Percentiles rank a stretch among this genome's conserved stretches.
These are phyloP conservation scores for Musa itinerans DNA, from an alignment of 176 grass and related monocot genomes.

Conservation along the genomic window DNA sequence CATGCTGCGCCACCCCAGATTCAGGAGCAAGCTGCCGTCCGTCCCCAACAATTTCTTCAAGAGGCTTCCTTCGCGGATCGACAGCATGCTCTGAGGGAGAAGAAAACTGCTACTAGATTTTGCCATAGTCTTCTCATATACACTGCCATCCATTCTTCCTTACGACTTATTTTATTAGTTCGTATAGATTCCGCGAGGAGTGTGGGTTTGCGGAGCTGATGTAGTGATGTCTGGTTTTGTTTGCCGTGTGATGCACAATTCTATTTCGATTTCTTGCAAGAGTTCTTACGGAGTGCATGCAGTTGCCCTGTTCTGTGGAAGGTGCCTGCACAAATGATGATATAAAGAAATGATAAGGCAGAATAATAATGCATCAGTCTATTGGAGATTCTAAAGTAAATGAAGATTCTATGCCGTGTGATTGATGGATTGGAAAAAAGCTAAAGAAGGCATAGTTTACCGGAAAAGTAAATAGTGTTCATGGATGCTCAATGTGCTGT, in stretches of 20 bases:
- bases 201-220: not conserved
- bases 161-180: not conserved
- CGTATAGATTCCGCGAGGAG: not conserved
- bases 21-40: slow-evolving; percentile 21
- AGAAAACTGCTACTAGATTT: not conserved
- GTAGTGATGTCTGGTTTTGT: not conserved
- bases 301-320: too few species aligned
- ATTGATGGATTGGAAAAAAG: not conserved
- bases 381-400: not conserved
- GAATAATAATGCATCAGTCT: not conserved
- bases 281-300: not conserved
- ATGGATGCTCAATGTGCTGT: not conserved
- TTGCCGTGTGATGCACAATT: not conserved
- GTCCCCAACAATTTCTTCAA: slow-evolving; percentile 23
- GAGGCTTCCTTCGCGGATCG: slow-evolving; percentile 13
- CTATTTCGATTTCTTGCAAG: not conserved
- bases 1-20: slow-evolving; percentile 15
- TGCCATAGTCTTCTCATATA: too few species aligned
- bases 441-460: not conserved
- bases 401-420: not conserved
- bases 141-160: not conserved
- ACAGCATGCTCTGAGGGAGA: slow-evolving; percentile 16
- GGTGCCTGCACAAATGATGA: not conserved
- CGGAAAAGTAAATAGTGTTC: not conserved
- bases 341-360: not conserved